phyloP scores from a whole-genome alignment of 2,329 filamentous ascomycete species.

The Scedosporium dehoogii region DNA sequence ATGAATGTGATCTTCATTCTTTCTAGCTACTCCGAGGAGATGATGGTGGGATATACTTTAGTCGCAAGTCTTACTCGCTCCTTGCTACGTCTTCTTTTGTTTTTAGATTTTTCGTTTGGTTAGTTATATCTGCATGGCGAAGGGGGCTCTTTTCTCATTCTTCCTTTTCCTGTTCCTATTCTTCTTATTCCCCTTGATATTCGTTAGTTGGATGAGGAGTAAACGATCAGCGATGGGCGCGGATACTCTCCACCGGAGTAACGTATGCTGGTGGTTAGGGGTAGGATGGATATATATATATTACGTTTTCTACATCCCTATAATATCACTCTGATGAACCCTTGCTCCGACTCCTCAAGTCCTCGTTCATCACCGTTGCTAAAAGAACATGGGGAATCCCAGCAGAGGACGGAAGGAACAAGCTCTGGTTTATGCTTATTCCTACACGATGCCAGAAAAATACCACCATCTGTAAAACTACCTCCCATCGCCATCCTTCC shows the following conservation, averaged over 20 bases:
- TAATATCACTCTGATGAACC: neutral
- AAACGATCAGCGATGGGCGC: too few relatives aligned
- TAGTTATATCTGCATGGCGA: conserved; percentile 2
- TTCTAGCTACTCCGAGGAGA: conserved; percentile 14
- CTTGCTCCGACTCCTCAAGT: too few relatives aligned
- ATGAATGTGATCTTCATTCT: neutral
- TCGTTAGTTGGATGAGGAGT: too few relatives aligned
- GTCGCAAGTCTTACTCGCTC: neutral
- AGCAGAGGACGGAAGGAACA: neutral
- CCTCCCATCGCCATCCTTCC: neutral
- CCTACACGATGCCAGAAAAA: neutral
- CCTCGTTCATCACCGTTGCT: too few relatives aligned
- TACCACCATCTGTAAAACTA: neutral
- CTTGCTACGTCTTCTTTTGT: neutral
- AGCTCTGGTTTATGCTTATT: neutral
- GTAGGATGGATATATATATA: too few relatives aligned
- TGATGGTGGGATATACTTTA: neutral
- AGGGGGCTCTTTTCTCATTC: neutral
- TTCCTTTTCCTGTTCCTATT: neutral
- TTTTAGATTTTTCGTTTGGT: neutral
- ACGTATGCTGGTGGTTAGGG: neutral
- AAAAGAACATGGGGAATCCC: neutral
- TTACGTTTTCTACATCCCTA: neutral
- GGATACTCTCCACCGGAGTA: too few relatives aligned
- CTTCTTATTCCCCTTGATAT: neutral